A percentile compares a stretch with the other conserved stretches of the same genome.
Conservation (phyloP, 306 rosid genomes). For the Urtica urens region DNA sequence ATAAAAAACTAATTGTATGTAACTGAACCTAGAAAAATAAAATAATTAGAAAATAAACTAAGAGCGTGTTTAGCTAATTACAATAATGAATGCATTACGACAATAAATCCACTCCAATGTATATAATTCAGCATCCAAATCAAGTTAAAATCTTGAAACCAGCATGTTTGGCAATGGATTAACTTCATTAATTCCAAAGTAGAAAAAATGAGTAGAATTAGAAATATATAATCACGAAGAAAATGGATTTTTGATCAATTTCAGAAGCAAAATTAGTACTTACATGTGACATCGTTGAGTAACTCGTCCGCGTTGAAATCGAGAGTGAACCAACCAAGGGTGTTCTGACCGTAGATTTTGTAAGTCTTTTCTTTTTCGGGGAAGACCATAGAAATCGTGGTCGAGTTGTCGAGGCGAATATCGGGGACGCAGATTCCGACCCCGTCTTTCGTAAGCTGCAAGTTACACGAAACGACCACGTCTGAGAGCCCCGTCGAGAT, state of each 20-base stretch:
- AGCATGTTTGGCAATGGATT: no score
- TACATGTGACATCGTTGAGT: constrained; percentile 27
- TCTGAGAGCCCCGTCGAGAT: constrained; percentile 18
- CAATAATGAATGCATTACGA: no score
- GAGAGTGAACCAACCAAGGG: constrained; percentile 50
- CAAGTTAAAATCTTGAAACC: no score
- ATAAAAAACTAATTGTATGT: no score
- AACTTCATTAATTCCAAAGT: no score
- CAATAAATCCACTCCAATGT: no score
- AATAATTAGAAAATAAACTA: no score
- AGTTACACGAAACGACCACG: constrained; percentile 41
- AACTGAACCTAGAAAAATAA: no score
- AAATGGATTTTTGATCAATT: no score
- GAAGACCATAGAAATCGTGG: constrained; percentile 29
- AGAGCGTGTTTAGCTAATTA: not conserved
- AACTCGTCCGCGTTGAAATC: constrained; percentile 35
- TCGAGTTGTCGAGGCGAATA: constrained; percentile 42
- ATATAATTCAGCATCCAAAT: no score
- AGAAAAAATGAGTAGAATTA: no score
- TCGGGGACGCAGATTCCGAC: constrained; percentile 54
- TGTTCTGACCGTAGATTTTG: constrained; percentile 35
- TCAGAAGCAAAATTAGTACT: constrained; percentile 14
- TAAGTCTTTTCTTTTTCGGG: constrained; percentile 30
- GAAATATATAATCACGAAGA: no score
- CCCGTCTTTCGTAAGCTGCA: constrained; percentile 64